Evolutionary conservation across 352 stramenopile genomes (phyloP).

Genomic region (Elongisporangium senticosum): DNA sequence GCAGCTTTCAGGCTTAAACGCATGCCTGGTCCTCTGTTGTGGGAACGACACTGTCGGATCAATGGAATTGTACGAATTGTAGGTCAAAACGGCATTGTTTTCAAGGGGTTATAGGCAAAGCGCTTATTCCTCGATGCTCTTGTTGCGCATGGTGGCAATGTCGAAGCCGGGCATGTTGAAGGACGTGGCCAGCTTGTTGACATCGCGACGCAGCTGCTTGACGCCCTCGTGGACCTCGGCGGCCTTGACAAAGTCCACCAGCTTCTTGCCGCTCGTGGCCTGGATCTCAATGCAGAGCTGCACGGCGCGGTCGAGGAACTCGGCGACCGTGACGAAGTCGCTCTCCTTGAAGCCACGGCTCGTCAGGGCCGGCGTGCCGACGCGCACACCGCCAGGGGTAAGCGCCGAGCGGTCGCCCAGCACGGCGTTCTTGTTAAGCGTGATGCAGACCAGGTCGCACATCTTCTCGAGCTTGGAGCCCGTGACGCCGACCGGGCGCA

Average conservation of each 20-base stretch:
- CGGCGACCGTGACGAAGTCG: constrained; percentile 95
- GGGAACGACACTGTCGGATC: background rate
- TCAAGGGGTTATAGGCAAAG: background rate
- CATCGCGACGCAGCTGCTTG: constrained; percentile 86
- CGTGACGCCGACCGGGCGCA: constrained; percentile 93
- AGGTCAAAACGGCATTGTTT: background rate
- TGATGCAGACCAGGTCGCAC: constrained; percentile 96
- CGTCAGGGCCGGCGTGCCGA: constrained; percentile 96
- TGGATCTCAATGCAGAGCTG: constrained; percentile 94
- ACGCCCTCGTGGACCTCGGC: constrained; percentile 81
- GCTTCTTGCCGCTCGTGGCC: constrained; percentile 85
- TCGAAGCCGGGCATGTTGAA: constrained; percentile 98
- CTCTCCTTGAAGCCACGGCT: constrained; percentile 95
- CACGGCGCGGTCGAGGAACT: constrained; percentile 94
- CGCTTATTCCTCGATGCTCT: constrained; percentile 62
- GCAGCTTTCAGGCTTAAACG: too few relatives aligned
- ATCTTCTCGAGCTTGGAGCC: constrained; percentile 99
- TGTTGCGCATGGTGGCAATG: constrained; percentile 86
- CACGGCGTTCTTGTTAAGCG: constrained; percentile 99
- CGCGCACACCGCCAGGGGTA: constrained; percentile 92
- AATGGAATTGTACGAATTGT: background rate
- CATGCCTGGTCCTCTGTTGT: too few relatives aligned
- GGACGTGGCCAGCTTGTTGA: constrained; percentile 90
- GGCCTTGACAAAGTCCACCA: constrained; percentile 91
- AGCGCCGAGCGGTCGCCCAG: constrained; percentile 94